Percentiles rank a stretch among this genome's conserved stretches.
Conservation (phyloP, 148 eudicot genomes). For the Arbutus unedo region DNA sequence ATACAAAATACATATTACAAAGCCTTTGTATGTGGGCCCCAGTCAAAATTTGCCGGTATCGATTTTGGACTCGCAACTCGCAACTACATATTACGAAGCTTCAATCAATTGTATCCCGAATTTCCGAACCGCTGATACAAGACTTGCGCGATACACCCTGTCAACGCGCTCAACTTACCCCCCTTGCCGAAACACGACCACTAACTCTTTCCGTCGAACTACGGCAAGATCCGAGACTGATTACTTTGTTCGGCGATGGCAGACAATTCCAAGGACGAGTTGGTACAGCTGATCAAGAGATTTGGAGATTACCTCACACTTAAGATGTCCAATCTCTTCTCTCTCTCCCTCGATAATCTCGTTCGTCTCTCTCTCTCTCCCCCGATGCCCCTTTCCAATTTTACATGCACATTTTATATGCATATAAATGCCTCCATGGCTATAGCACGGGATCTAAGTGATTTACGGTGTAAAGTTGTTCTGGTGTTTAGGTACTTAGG, state of each 20-base stretch:
- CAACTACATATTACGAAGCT: background rate
- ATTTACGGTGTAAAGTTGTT: background rate
- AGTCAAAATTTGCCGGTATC: too few relatives aligned
- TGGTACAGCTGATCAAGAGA: constrained; percentile 61
- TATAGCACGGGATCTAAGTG: background rate
- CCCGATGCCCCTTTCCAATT: background rate
- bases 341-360: constrained; percentile 29
- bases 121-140: background rate
- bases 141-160: background rate
- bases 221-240: constrained; percentile 12
- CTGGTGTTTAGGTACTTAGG: background rate
- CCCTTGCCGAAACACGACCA: background rate
- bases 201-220: background rate
- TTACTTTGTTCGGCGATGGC: constrained; percentile 38
- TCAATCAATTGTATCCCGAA: background rate
- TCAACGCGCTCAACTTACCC: background rate
- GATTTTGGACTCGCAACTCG: too few relatives aligned
- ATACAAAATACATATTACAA: too few relatives aligned
- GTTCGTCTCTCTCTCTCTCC: constrained; percentile 25
- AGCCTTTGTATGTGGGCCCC: too few relatives aligned
- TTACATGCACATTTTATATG: background rate
- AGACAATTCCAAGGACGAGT: constrained; percentile 58
- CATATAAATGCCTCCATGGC: background rate
- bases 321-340: constrained; percentile 56
- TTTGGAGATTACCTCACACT: constrained; percentile 51